Evolutionary conservation across 495 filamentous ascomycete species (phyloP), one percentile per base, ranked within the genome.

Genomic region (Jackrogersella multiformis): DNA sequence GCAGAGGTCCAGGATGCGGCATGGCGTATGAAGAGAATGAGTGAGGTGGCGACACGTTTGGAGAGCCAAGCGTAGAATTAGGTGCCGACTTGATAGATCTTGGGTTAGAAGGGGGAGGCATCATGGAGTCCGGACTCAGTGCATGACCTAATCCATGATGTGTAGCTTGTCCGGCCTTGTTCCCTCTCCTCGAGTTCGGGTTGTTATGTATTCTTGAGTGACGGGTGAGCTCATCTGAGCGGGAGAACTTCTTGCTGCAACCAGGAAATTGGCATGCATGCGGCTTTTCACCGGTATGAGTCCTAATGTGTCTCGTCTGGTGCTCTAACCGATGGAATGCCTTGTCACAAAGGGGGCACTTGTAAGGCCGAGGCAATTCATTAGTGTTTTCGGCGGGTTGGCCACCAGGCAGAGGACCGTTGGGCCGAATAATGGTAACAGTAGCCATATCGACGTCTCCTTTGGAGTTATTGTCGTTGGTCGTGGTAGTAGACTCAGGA

Each of bases 201-300:
- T 99, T 99, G 84, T 89, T 97, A 86, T 99, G 95, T 82, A 99
- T 99, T 75, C 95, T 86, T 76, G 95, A 97, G 80, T 99, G 95
- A 45, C 95, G 87, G 39, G 95, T 99, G 57, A 99, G 84, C 80
- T 99, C 95, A 72, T 99, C 95, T 16, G 96, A 98, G 21, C 95
- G 88, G 70, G 92, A 96, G 86, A 99, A 99, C 60, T 93, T 91
- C 80, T 99, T 99, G 51, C 92, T 95, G 86, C 95, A 99, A 53
- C 93, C 94, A 3, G 92, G 92, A 72, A 92, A 97, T 70, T 90
- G 87, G 86, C 95, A 99, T 38, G 89, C 93, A 72, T 99, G 95
- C 15, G 95, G 95, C 82, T 98, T 99, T 81, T 99, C 95, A 61
- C 95, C 96, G 1, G 95, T 99, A 76, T 99, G 95, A 6, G 96